These are phyloP conservation scores for Pseudonitzschia delicatissima DNA, from an alignment of 108 stramenopile genomes.

Conservation along the genomic window DNA sequence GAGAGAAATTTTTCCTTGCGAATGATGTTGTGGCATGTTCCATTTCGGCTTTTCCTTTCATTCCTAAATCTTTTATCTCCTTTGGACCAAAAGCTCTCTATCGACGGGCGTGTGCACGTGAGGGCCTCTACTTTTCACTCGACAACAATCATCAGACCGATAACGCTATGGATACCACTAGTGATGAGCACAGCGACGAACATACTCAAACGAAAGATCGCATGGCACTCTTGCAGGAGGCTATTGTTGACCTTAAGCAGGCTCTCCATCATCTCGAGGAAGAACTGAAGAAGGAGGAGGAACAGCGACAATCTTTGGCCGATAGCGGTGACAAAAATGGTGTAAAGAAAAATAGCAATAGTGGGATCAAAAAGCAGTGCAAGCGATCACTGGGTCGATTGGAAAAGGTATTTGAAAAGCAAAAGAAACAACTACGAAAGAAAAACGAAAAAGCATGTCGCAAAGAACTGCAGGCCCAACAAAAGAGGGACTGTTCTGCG, in stretches of 20 bases:
- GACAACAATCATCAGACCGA: background rate
- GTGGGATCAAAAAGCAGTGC: background rate
- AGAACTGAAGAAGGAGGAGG: background rate
- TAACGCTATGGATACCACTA: background rate
- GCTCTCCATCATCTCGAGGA: conserved; percentile 22
- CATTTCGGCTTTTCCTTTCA: background rate
- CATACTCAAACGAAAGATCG: background rate
- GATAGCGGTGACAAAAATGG: background rate
- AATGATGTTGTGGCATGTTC: conserved; percentile 2
- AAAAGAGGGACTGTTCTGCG: conserved; percentile 31
- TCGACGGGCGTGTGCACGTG: conserved; percentile 40
- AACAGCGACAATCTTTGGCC: conserved; percentile 3
- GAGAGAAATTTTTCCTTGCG: background rate
- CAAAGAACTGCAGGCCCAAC: conserved; percentile 7
- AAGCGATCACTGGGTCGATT: conserved; percentile 3
- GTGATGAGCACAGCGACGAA: background rate
- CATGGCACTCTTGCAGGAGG: conserved; percentile 5
- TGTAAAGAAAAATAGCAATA: background rate
- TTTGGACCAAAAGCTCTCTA: conserved; percentile 16
- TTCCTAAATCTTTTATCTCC: background rate
- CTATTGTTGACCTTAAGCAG: conserved; percentile 31
- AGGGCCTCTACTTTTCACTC: conserved; percentile 18
- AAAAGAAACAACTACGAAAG: conserved; percentile 7
- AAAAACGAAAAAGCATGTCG: background rate
- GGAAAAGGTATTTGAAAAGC: background rate